Conservation (phyloP, 345 rosid species). For the Excoecaria agallocha region DNA sequence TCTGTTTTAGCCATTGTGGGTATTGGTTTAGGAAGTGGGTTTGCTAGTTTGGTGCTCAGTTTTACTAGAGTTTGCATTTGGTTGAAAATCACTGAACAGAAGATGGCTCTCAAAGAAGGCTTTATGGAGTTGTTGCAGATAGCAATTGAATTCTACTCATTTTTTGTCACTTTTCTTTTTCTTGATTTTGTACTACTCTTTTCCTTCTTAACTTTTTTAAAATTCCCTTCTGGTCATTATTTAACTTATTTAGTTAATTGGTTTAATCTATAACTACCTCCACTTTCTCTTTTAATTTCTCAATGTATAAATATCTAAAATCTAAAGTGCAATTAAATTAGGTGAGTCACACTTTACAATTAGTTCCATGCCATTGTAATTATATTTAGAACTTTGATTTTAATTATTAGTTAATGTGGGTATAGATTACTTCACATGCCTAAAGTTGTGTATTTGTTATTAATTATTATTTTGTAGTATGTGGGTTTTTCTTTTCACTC, state of each 20-base stretch:
- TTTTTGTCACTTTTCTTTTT: conserved; percentile 10
- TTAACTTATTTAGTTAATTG: background rate
- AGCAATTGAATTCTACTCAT: conserved; percentile 11
- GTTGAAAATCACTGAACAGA: conserved; percentile 72
- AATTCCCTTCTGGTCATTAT: background rate
- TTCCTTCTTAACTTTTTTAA: background rate
- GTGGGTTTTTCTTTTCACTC: background rate
- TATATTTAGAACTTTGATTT: background rate
- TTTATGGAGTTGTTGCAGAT: background rate
- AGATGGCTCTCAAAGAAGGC: conserved; percentile 64
- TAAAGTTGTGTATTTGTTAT: background rate
- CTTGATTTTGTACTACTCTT: background rate
- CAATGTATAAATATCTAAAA: background rate
- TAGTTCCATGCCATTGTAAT: no score
- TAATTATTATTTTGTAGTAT: background rate
- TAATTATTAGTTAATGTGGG: conserved; percentile 7
- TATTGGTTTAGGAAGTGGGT: conserved; percentile 91
- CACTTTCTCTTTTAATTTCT: background rate
- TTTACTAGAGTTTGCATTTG: conserved; percentile 87
- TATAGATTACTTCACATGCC: conserved; percentile 5
- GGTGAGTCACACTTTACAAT: background rate
- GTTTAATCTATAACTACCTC: no score
- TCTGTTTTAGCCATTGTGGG: conserved; percentile 85
- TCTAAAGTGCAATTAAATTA: background rate
- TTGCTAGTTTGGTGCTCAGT: conserved; percentile 79